A percentile compares a stretch with the other conserved stretches of the same genome.
Conservation (phyloP, 495 filamentous ascomycete species). For the Penicillium soppii region DNA sequence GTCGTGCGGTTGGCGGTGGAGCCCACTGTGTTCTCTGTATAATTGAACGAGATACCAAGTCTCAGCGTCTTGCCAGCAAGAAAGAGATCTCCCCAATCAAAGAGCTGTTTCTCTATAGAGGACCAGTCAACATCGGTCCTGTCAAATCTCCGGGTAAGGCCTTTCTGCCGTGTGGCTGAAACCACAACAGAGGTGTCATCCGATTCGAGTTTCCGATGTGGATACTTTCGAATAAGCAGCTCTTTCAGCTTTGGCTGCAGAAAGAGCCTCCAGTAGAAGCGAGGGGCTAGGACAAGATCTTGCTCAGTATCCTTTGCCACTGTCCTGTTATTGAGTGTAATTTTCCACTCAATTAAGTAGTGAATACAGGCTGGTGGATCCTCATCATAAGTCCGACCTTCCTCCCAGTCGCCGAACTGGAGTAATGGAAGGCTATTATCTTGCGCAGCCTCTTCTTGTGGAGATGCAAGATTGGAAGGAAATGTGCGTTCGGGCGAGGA, state of each 20-base stretch:
- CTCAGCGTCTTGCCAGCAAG: slow-evolving; percentile 17
- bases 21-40: slow-evolving; percentile 3
- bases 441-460: too few relatives aligned
- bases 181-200: slow-evolving; percentile 17
- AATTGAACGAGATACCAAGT: slow-evolving; percentile 12
- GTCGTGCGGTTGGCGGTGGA: slow-evolving; percentile 1
- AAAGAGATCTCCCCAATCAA: slow-evolving; percentile 12
- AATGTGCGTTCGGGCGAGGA: too few relatives aligned
- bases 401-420: too few relatives aligned
- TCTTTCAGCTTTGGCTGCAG: slow-evolving; percentile 12
- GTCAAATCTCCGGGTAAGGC: slow-evolving; percentile 12
- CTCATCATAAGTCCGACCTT: neutral
- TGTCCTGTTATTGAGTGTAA: slow-evolving; percentile 32
- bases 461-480: too few relatives aligned
- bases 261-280: slow-evolving; percentile 12
- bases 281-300: slow-evolving; percentile 30
- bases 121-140: slow-evolving; percentile 13
- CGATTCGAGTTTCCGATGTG: slow-evolving; percentile 12
- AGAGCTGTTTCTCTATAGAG: slow-evolving; percentile 15
- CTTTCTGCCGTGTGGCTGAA: slow-evolving; percentile 8
- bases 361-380: slow-evolving; percentile 25
- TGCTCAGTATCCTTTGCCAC: slow-evolving; percentile 35
- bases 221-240: slow-evolving; percentile 11
- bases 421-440: too few relatives aligned
- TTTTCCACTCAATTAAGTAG: slow-evolving; percentile 39